phyloP scores from a whole-genome alignment of 139 green algal genomes.

The Choricystis sp. region DNA sequence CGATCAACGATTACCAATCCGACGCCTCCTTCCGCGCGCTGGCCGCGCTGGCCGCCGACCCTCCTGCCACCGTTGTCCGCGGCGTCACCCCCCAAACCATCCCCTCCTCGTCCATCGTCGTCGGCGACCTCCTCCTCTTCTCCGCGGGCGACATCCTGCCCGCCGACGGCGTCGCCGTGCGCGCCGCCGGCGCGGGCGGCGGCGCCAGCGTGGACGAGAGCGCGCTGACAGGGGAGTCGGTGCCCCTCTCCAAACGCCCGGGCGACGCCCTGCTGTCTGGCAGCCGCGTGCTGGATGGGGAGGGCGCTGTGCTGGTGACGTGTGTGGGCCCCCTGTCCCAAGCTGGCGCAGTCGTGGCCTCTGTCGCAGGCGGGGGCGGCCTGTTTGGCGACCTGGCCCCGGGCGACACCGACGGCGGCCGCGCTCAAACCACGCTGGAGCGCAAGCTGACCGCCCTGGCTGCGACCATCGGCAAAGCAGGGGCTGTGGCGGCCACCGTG shows the following conservation, averaged over 20 bases:
- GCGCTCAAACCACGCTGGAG: conserved; percentile 48
- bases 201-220: conserved; percentile 53
- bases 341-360: conserved; percentile 21
- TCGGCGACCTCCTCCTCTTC: conserved; percentile 63
- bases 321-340: conserved; percentile 56
- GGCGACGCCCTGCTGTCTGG: conserved; percentile 30
- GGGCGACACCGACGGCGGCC: conserved; percentile 3
- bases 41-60: conserved; percentile 37
- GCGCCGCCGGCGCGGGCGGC: conserved; percentile 24
- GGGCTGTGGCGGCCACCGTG: conserved; percentile 34
- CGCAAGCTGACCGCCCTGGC: conserved; percentile 57
- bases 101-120: conserved; percentile 41
- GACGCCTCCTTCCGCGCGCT: conserved; percentile 72
- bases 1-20: conserved; percentile 74
- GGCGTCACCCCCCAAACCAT: conserved; percentile 26
- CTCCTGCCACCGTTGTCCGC: conserved; percentile 34
- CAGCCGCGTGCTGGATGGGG: conserved; percentile 49
- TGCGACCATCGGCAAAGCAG: conserved; percentile 45
- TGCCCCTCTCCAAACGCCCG: conserved; percentile 40
- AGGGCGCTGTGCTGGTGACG: conserved; percentile 59
- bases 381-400: neutral
- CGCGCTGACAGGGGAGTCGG: conserved; percentile 56
- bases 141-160: conserved; percentile 67
- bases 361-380: conserved; percentile 1
- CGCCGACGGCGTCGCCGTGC: conserved; percentile 56